Evolutionary conservation across 1,284 basidiomycete species (phyloP).

Genomic region (Hymenochaete sp.): DNA sequence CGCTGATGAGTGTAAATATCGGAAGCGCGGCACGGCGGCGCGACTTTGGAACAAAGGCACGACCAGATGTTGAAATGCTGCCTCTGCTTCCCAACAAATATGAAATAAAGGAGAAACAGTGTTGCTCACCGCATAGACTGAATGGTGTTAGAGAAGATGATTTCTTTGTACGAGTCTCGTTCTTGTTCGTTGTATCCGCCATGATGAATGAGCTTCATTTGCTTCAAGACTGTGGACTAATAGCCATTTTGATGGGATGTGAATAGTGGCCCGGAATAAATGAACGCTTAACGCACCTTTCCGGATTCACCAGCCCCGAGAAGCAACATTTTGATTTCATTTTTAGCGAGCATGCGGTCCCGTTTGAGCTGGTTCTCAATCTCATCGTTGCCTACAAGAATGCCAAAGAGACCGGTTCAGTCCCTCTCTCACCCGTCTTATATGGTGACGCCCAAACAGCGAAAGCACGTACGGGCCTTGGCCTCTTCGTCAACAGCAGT

Average conservation of each 20-base stretch:
- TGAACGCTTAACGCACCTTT: slow-evolving; percentile 43
- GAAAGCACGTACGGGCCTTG: slow-evolving; percentile 71
- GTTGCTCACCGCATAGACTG: slow-evolving; percentile 81
- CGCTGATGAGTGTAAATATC: no score
- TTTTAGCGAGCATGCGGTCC: slow-evolving; percentile 86
- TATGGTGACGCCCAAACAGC: no score
- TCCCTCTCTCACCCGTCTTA: no score
- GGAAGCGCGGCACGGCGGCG: no score
- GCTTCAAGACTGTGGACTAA: slow-evolving; percentile 88
- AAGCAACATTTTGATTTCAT: slow-evolving; percentile 91
- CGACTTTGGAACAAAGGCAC: no score
- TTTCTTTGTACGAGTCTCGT: slow-evolving; percentile 93
- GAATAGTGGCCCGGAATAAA: neutral
- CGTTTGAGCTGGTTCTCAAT: slow-evolving; percentile 94
- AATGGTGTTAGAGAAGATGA: slow-evolving; percentile 93
- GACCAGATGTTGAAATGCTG: neutral
- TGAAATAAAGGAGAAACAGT: neutral
- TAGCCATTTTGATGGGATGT: neutral
- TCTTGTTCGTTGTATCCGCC: slow-evolving; percentile 88
- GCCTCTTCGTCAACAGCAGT: slow-evolving; percentile 67
- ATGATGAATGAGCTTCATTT: slow-evolving; percentile 94
- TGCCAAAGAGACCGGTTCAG: no score
- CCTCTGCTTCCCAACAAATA: neutral
- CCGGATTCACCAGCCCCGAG: slow-evolving; percentile 92
- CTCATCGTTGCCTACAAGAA: slow-evolving; percentile 78